Percentiles rank a stretch among this genome's conserved stretches.
phyloP scores from a whole-genome alignment of 345 rosid species.

The Citrus hindsii region DNA sequence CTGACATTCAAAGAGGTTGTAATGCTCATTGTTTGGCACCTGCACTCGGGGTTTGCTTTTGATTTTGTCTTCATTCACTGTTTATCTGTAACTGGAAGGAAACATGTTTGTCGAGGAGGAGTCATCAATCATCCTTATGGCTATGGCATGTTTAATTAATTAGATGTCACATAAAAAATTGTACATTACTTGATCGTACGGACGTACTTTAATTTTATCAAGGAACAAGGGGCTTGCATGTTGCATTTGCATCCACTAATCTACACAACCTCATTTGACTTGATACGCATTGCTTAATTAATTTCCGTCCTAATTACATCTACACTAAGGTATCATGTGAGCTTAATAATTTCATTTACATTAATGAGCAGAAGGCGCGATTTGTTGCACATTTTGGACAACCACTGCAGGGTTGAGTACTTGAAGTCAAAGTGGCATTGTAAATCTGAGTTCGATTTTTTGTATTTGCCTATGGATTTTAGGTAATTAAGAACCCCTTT shows the following conservation, averaged over 20 bases:
- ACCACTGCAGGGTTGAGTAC: conserved; percentile 32
- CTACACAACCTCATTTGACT: too few relatives aligned
- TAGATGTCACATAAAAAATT: too few relatives aligned
- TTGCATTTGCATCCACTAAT: too few relatives aligned
- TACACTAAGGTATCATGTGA: too few relatives aligned
- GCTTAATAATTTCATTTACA: too few relatives aligned
- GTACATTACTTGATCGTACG: too few relatives aligned
- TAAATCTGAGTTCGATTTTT: conserved; percentile 42
- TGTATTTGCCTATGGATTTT: conserved; percentile 63
- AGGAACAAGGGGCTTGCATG: too few relatives aligned
- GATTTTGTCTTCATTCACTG: background rate
- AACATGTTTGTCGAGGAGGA: background rate
- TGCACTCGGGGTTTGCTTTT: background rate
- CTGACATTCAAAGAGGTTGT: background rate
- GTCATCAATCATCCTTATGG: too few relatives aligned
- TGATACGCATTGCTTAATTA: too few relatives aligned
- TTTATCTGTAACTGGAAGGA: background rate
- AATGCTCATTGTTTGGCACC: background rate
- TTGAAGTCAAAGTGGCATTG: background rate
- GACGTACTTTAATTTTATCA: too few relatives aligned
- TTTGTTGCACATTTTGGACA: conserved; percentile 33
- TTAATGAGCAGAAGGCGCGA: conserved; percentile 27
- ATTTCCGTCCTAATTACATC: too few relatives aligned
- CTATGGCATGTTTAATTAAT: too few relatives aligned
- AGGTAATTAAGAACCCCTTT: conserved; percentile 13